Conservation (phyloP, 371 early-diverging fungal species). For the Parasitella parasitica region DNA sequence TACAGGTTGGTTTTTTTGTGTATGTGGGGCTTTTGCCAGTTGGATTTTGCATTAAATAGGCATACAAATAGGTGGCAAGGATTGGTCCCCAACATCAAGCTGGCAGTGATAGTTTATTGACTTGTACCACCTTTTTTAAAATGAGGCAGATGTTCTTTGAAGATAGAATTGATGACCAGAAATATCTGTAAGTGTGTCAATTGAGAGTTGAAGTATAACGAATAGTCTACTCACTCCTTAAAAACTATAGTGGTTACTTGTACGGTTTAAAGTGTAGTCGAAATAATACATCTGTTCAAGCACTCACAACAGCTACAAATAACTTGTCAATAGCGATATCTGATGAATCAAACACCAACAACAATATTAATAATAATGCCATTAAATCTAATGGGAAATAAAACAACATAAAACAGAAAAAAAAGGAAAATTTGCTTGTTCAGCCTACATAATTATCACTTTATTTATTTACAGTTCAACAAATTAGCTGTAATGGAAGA, state of each 20-base stretch:
- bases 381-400: constrained; percentile 20
- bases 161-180: constrained; percentile 89
- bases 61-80: constrained; percentile 68
- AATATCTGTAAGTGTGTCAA: constrained; percentile 68
- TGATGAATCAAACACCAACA: constrained; percentile 4
- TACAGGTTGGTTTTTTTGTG: constrained; percentile 63
- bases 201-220: not conserved
- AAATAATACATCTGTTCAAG: constrained; percentile 15
- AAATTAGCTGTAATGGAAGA: too few species aligned
- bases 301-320: constrained; percentile 33
- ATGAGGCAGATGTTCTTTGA: constrained; percentile 96
- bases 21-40: not conserved
- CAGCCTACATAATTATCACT: too few species aligned
- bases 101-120: constrained; percentile 98
- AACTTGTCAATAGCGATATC: constrained; percentile 29
- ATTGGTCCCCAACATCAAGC: constrained; percentile 99
- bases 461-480: too few species aligned
- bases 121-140: constrained; percentile 95
- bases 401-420: constrained; percentile 1
- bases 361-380: constrained; percentile 5
- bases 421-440: too few species aligned
- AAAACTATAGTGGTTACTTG: constrained; percentile 48
- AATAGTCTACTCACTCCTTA: not conserved
- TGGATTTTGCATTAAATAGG: not conserved
- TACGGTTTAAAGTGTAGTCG: constrained; percentile 58